Percentiles rank a stretch among this genome's conserved stretches.
Evolutionary conservation across 352 stramenopile genomes (phyloP).

Genomic region (Achlya hypogyna): DNA sequence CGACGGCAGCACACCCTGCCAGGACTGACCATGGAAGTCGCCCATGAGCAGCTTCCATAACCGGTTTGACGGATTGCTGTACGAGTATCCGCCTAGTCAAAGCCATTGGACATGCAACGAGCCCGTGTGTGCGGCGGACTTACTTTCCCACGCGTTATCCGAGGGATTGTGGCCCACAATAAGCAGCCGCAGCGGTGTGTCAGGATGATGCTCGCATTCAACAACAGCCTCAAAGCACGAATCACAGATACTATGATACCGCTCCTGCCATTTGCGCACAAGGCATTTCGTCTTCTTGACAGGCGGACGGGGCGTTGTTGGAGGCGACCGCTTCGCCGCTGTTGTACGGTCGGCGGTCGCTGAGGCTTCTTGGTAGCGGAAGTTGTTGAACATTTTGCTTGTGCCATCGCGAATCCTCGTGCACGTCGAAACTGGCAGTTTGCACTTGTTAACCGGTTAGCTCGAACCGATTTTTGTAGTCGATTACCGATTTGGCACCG

Average conservation of each 20-base stretch:
- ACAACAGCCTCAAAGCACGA: slow-evolving; percentile 45
- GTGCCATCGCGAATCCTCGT: neutral
- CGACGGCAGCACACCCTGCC: slow-evolving; percentile 49
- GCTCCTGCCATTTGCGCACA: slow-evolving; percentile 64
- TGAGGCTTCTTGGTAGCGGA: neutral
- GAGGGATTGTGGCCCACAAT: slow-evolving; percentile 86
- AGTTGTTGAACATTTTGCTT: neutral
- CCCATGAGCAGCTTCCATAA: slow-evolving; percentile 84
- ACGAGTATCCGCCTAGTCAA: slow-evolving; percentile 37
- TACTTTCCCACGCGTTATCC: slow-evolving; percentile 79
- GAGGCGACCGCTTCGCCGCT: neutral
- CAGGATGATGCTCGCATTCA: slow-evolving; percentile 51
- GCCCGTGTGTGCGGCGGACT: neutral
- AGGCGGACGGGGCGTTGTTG: neutral
- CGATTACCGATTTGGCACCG: too few relatives aligned
- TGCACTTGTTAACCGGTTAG: neutral
- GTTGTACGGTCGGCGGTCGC: neutral
- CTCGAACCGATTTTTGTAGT: too few relatives aligned
- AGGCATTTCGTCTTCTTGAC: slow-evolving; percentile 6
- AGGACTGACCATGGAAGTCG: slow-evolving; percentile 38
- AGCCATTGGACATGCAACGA: neutral
- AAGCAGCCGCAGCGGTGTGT: slow-evolving; percentile 61
- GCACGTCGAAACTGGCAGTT: neutral
- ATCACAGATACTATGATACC: slow-evolving; percentile 66
- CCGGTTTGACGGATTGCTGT: slow-evolving; percentile 82